phyloP scores from a whole-genome alignment of 495 filamentous ascomycete species.

The Ascodesmis nigricans region DNA sequence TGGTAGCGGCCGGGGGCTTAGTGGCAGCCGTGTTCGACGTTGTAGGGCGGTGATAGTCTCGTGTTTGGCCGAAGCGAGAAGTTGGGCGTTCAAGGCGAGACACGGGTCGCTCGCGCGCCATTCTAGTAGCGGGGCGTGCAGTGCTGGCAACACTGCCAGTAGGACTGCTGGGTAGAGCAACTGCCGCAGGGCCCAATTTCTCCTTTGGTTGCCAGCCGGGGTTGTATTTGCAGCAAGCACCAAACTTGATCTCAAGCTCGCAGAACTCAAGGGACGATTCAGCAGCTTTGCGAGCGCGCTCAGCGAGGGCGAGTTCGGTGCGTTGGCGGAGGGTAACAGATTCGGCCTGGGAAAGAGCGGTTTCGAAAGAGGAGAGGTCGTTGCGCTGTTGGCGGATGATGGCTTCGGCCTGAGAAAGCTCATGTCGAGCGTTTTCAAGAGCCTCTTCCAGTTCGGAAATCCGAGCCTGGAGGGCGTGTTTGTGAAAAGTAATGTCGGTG shows the following conservation, averaged over 20 bases:
- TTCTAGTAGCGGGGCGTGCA: conserved; percentile 3
- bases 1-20: not conserved
- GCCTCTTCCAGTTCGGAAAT: conserved; percentile 12
- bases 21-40: too few relatives aligned
- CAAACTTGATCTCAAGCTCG: conserved; percentile 19
- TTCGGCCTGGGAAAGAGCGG: conserved; percentile 14
- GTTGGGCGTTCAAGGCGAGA: conserved; percentile 2
- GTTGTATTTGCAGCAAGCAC: conserved; percentile 17
- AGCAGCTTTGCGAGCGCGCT: conserved; percentile 13
- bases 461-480: conserved; percentile 12
- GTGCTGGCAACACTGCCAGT: conserved; percentile 3
- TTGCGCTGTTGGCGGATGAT: not conserved
- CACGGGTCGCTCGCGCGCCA: conserved; percentile 5
- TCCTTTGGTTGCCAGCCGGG: conserved; percentile 3
- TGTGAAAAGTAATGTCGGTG: not conserved
- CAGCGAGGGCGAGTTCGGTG: conserved; percentile 10
- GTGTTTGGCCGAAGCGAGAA: not conserved
- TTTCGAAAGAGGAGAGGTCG: conserved; percentile 10
- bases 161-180: conserved; percentile 12
- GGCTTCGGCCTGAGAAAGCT: conserved; percentile 9
- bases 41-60: not conserved
- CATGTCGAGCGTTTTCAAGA: conserved; percentile 10
- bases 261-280: conserved; percentile 18
- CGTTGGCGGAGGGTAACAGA: conserved; percentile 12
- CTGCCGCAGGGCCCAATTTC: conserved; percentile 6